Percentiles rank a stretch among this genome's conserved stretches.
phyloP scores from a whole-genome alignment of 1,139 yeast genomes.

The Hyphopichia fennica region DNA sequence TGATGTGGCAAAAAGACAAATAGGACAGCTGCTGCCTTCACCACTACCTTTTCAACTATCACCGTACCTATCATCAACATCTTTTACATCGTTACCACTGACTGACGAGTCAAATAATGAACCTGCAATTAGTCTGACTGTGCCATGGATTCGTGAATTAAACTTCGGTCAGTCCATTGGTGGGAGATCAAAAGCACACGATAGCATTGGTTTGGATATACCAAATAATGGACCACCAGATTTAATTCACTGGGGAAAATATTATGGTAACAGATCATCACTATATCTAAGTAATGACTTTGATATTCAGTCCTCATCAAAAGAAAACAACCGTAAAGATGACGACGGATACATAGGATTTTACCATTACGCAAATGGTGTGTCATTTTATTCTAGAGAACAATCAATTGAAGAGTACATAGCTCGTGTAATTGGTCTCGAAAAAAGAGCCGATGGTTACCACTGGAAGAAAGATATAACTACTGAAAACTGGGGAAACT shows the following conservation, averaged over 20 bases:
- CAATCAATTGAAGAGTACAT: constrained; percentile 32
- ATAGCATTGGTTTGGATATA: constrained; percentile 12
- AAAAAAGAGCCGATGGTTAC: constrained; percentile 16
- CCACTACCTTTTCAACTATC: constrained; percentile 6
- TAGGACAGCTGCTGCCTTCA: constrained; percentile 8
- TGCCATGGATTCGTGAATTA: constrained; percentile 27
- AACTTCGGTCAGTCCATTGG: constrained; percentile 31
- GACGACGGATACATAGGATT: constrained; percentile 45
- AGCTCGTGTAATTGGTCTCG: constrained; percentile 27
- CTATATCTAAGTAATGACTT: constrained; percentile 32
- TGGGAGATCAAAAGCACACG: constrained; percentile 19
- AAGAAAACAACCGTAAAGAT: constrained; percentile 13
- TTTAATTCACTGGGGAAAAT: constrained; percentile 40
- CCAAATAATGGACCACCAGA: constrained; percentile 37
- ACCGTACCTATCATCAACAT: constrained; percentile 5
- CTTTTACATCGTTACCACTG: constrained; percentile 2
- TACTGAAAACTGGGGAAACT: constrained; percentile 12
- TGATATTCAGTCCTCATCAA: constrained; percentile 8
- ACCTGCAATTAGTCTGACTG: not conserved
- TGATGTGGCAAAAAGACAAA: constrained; percentile 7
- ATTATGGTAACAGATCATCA: constrained; percentile 32
- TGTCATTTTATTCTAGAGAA: constrained; percentile 21
- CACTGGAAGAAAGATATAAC: constrained; percentile 13
- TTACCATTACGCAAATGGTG: constrained; percentile 42
- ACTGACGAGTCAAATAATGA: not conserved